Percentiles rank a stretch among this genome's conserved stretches.
Evolutionary conservation across 306 rosid genomes (phyloP).

Genomic region (Ceratonia siliqua): DNA sequence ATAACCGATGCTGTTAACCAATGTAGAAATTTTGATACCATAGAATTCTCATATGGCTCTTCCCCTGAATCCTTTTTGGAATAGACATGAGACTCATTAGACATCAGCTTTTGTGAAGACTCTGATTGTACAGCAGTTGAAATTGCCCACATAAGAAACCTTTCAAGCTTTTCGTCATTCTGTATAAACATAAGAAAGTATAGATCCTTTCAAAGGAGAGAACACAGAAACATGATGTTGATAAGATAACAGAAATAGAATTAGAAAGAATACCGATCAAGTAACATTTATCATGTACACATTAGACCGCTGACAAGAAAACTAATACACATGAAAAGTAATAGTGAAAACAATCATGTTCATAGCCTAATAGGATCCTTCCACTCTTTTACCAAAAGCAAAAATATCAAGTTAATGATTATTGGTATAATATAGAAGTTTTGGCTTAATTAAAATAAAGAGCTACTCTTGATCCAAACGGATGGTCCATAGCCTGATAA

Average conservation of each 20-base stretch:
- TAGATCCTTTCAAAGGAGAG: neutral
- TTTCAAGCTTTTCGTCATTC: constrained; percentile 62
- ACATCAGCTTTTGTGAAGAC: constrained; percentile 41
- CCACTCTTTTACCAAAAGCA: neutral
- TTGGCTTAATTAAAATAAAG: neutral
- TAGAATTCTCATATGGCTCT: constrained; percentile 42
- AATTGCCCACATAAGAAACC: constrained; percentile 72
- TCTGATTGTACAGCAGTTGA: constrained; percentile 59
- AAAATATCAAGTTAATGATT: neutral
- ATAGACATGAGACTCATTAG: constrained; percentile 38
- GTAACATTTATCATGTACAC: neutral
- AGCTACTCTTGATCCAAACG: neutral
- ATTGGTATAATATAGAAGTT: neutral
- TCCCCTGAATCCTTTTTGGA: constrained; percentile 36
- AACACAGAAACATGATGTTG: neutral
- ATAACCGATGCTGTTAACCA: constrained; percentile 82
- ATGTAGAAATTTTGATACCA: constrained; percentile 59
- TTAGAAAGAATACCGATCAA: neutral
- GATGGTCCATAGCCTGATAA: neutral
- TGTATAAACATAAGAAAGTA: constrained; percentile 31
- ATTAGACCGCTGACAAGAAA: neutral
- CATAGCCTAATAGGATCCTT: neutral
- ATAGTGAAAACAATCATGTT: neutral
- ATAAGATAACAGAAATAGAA: neutral
- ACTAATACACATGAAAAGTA: neutral